Evolutionary conservation across 75 land plant genomes (phyloP).

Genomic region (Sequoiadendron giganteum): DNA sequence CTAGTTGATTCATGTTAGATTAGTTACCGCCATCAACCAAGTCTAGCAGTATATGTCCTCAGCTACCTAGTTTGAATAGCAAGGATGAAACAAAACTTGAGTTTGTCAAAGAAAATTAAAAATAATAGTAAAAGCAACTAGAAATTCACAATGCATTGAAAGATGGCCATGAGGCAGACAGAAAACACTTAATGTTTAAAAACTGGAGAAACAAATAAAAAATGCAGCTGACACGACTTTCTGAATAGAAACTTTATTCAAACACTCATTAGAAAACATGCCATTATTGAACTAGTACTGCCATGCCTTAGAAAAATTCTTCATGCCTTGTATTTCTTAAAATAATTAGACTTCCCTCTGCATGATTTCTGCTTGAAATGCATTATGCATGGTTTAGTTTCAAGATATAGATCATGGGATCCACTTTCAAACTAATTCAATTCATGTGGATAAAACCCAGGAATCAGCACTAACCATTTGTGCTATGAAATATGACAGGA

Average conservation of each 20-base stretch:
- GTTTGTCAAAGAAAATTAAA: not conserved
- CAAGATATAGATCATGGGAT: not conserved
- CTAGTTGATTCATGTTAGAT: too few species aligned
- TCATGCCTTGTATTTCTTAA: not conserved
- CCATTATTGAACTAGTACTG: not conserved
- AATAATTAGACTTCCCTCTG: not conserved
- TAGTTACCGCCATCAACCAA: not conserved
- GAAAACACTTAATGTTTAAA: not conserved
- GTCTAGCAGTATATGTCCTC: not conserved
- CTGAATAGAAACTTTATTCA: not conserved
- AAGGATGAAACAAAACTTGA: not conserved
- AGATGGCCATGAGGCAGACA: not conserved
- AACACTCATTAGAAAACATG: not conserved
- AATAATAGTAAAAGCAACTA: not conserved
- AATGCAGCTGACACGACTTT: not conserved
- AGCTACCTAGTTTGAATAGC: not conserved
- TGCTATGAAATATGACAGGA: conserved; percentile 81
- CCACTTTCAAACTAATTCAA: not conserved
- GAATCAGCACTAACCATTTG: conserved; percentile 54
- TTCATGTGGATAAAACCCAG: not conserved
- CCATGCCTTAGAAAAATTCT: not conserved
- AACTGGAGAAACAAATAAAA: not conserved
- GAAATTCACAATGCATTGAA: not conserved
- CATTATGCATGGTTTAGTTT: not conserved
- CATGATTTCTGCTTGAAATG: not conserved